Base-by-base conservation (phyloP, 106 monocot genomes). In the Agapanthus africanus region DNA sequence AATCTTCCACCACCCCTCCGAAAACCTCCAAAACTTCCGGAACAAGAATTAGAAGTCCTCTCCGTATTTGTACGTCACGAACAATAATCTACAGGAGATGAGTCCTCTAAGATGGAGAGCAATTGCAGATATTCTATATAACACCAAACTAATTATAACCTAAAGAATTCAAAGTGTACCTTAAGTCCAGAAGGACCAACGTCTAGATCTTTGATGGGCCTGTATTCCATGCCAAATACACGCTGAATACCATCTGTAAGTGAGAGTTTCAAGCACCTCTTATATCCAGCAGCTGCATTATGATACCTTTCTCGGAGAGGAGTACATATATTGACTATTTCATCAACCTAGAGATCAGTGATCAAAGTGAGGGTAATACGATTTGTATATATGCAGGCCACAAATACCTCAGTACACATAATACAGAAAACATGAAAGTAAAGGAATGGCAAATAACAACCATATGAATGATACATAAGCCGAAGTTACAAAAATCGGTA, bases 221-320 rank as follows among this genome's bases (percentile, higher is more conserved):
- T 79, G 67, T 99, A 99, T 74, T 99, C 97, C 74, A 92, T 90
- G 26, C 86, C 92, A 79, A 75, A 87, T 26, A 92, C 82, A 50
- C 75, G 84, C 32, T 90, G 89, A 41, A 77, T 39, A n/a, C 97
- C 97, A 85, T 99, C 97, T 56, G 89, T 89, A 51, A 99, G 52
- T 30, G 80, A 87, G 32, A 99, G 70, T 65, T 99, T 99, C 25
- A 99, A 71, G 46, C 97, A 92, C 57, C 97, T 87, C 39, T 99
- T 92, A 16, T 23, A 44, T 18, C 97, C 90, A 46, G 87, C 80
- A 44, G 50, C 67, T 62, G 50, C 69, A 54, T 77, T 79, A 15
- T 81, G 80, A 71, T 90, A 99, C 44, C 97, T 82, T 68, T 90
- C 92, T 63, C 84, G 75, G 54, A 99, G 75, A 33, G 85, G 66